phyloP scores from a whole-genome alignment of 179 eudicot species.

The Silene coronaria region DNA sequence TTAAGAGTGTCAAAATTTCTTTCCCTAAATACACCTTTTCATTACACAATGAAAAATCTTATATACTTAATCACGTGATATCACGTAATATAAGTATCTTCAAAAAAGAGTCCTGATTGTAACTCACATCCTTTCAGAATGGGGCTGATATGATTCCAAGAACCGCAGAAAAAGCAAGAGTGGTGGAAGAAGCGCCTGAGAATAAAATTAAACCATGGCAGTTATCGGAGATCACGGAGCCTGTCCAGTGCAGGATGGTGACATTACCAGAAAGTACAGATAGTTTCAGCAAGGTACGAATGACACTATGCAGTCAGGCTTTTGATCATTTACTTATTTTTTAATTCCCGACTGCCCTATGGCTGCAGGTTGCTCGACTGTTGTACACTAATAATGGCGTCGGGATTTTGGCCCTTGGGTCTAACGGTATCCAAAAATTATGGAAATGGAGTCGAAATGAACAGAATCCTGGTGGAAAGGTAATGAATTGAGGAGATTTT shows the following conservation, averaged over 20 bases:
- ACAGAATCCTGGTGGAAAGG: constrained; percentile 71
- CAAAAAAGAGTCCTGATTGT: constrained; percentile 1
- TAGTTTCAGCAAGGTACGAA: constrained; percentile 53
- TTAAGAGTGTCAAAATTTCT: not conserved
- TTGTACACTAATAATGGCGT: constrained; percentile 78
- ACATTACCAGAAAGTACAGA: constrained; percentile 77
- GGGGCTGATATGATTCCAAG: constrained; percentile 66
- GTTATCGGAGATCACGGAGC: constrained; percentile 71
- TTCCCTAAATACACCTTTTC: not conserved
- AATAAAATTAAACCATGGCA: constrained; percentile 72
- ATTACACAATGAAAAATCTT: not conserved
- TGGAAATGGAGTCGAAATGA: constrained; percentile 92
- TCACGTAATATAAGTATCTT: not conserved
- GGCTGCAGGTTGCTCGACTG: constrained; percentile 53
- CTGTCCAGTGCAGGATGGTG: constrained; percentile 72
- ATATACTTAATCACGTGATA: no score
- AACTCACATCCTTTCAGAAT: constrained; percentile 34
- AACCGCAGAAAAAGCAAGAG: constrained; percentile 63
- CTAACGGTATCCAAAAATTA: constrained; percentile 61
- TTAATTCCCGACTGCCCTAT: not conserved
- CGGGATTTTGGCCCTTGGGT: constrained; percentile 68
- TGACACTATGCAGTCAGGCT: constrained; percentile 12
- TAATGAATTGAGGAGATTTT: constrained; percentile 19
- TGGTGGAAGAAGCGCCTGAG: constrained; percentile 57
- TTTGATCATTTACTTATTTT: not conserved